These are phyloP conservation scores for Aspergillus asperescens DNA, from an alignment of 495 filamentous ascomycete genomes.

Conservation along the genomic window DNA sequence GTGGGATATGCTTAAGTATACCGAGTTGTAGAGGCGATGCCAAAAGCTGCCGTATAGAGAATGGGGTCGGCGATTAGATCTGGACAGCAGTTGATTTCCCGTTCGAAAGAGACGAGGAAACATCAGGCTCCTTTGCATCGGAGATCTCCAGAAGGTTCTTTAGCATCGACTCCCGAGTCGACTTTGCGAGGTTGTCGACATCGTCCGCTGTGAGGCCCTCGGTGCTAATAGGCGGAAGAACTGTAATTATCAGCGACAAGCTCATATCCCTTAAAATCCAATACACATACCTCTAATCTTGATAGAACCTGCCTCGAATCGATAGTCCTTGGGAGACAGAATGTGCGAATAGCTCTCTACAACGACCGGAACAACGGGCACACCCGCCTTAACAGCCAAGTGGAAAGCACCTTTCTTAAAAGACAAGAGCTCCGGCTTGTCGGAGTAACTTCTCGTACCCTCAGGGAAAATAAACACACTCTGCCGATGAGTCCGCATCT, in stretches of 20 bases:
- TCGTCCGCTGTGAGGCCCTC: slow-evolving; percentile 68
- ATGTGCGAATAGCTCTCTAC: slow-evolving; percentile 80
- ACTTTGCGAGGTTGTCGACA: slow-evolving; percentile 70
- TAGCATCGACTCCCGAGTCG: slow-evolving; percentile 74
- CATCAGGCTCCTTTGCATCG: slow-evolving; percentile 20
- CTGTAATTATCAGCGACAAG: slow-evolving; percentile 31
- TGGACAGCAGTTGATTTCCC: slow-evolving; percentile 37
- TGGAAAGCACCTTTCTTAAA: slow-evolving; percentile 99
- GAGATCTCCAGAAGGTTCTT: slow-evolving; percentile 63
- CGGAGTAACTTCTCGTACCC: slow-evolving; percentile 85
- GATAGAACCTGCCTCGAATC: slow-evolving; percentile 71
- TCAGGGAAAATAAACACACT: slow-evolving; percentile 93
- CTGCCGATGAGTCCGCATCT: slow-evolving; percentile 71
- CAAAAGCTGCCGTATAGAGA: not conserved
- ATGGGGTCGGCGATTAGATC: slow-evolving; percentile 27
- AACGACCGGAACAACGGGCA: slow-evolving; percentile 86
- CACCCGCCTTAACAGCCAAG: slow-evolving; percentile 86
- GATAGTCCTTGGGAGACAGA: slow-evolving; percentile 59
- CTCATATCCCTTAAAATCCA: not conserved
- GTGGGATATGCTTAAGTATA: not conserved
- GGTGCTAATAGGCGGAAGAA: slow-evolving; percentile 84
- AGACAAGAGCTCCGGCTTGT: slow-evolving; percentile 70
- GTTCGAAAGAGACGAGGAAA: slow-evolving; percentile 19
- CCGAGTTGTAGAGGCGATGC: not conserved
- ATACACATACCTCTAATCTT: slow-evolving; percentile 67